Evolutionary conservation across 345 rosid genomes (phyloP).

Genomic region (Acer yangbiense): DNA sequence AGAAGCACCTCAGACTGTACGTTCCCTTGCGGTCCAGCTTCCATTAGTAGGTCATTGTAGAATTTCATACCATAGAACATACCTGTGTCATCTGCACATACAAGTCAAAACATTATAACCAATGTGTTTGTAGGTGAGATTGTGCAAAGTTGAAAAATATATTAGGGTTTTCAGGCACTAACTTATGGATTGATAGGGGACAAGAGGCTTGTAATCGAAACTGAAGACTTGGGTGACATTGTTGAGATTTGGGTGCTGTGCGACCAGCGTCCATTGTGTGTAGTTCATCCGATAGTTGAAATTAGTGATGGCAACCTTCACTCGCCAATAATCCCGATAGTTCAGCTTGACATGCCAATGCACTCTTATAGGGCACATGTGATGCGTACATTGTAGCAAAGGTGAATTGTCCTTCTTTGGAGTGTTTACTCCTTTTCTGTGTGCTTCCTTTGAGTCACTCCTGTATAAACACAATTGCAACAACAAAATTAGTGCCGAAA

Average conservation of each 20-base stretch:
- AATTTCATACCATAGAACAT: constrained; percentile 59
- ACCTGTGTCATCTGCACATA: constrained; percentile 56
- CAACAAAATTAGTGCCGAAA: constrained; percentile 2
- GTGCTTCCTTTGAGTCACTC: constrained; percentile 53
- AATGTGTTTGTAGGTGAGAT: neutral
- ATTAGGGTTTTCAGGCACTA: constrained; percentile 24
- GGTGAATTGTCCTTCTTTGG: constrained; percentile 57
- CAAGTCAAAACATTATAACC: constrained; percentile 11
- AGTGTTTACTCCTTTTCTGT: constrained; percentile 47
- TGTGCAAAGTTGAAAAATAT: neutral
- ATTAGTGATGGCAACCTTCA: constrained; percentile 60
- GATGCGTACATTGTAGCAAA: constrained; percentile 63
- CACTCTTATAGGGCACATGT: constrained; percentile 66
- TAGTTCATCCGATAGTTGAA: constrained; percentile 63
- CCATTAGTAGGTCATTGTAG: constrained; percentile 57
- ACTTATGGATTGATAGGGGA: constrained; percentile 55
- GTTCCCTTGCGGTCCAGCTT: constrained; percentile 60
- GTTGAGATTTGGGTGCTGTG: constrained; percentile 67
- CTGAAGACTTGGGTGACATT: constrained; percentile 64
- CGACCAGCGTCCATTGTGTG: constrained; percentile 64
- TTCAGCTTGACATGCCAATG: constrained; percentile 71
- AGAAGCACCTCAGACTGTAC: constrained; percentile 60
- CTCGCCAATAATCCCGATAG: constrained; percentile 64
- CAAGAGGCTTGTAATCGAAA: constrained; percentile 59
- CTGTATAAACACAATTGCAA: constrained; percentile 30